Base-by-base conservation (phyloP, 2,329 filamentous ascomycete genomes). In the Aspergillus quadrilineatus region DNA sequence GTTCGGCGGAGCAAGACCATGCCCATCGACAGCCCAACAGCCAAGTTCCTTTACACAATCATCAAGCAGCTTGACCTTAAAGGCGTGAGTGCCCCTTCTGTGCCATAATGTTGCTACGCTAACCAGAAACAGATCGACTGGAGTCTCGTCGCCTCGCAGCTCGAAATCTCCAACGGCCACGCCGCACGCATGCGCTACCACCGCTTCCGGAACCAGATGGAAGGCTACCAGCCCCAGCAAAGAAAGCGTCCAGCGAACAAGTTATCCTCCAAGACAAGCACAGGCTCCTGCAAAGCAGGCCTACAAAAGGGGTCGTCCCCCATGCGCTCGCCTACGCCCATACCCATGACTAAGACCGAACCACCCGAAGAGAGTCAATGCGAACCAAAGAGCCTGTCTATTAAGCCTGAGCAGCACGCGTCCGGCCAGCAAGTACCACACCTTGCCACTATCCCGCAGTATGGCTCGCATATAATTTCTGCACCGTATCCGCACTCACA, bases 151-250 rank as follows among this genome's bases (percentile, higher is more conserved):
- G 81, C 81, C 12, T 68, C 67, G 2, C 70, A 80, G 46, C 69
- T 80, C 10, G 77, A 77, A 44, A 81, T 84, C 53, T 80, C 79
- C 36, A 84, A 83, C 52, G 82, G 80, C 37, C 82, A 84, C 63
- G 81, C 81, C 3, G 81, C 81, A 12, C 78, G 81, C 39, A 84
- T 84, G 81, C 77, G 82, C 29, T 84, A 78, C 65, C 80, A 78
- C 22, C 78, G 81, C 36, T 82, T 83, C 68, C 78, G 75, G 56
- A 74, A 77, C 53, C 79, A 82, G 46, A 80, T 82, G 73, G 81
- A 84, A 57, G 77, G 77, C 12, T 70, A 65, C 3, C 61, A 67
- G 7, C 66, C 66, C 4, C 60, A 57, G 10, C 60, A 66, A 6
- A 60, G 63, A 1, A 74, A 70, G 48, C 73, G 70, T 47, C 50